phyloP scores from a whole-genome alignment of 441 rosid species.

The Corymbia citriodora region DNA sequence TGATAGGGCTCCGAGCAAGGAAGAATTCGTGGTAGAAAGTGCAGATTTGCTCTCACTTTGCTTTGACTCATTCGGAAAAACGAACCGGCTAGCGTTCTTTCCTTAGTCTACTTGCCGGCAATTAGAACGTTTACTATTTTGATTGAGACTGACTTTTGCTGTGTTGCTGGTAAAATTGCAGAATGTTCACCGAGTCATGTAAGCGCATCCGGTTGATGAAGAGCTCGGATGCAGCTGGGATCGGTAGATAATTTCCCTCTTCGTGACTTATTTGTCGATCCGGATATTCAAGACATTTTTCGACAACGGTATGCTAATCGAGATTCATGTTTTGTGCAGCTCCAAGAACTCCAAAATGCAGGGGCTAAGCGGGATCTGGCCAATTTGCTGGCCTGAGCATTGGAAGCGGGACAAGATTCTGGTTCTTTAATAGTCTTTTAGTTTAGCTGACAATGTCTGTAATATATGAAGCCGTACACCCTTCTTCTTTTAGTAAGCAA shows the following conservation, averaged over 20 bases:
- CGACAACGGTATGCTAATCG: not conserved
- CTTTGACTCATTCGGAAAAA: not conserved
- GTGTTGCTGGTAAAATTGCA: not conserved
- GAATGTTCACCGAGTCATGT: constrained; percentile 29
- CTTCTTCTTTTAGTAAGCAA: not conserved
- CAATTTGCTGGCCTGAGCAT: not conserved
- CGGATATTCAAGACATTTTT: too few relatives aligned
- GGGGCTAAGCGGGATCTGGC: not conserved
- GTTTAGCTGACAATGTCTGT: not conserved
- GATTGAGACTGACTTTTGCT: not conserved
- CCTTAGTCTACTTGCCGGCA: not conserved
- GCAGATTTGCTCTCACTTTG: not conserved
- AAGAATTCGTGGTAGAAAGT: not conserved
- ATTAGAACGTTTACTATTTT: not conserved
- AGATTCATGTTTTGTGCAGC: not conserved
- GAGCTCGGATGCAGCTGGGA: constrained; percentile 11
- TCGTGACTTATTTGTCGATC: not conserved
- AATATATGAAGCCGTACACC: not conserved
- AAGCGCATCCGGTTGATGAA: constrained; percentile 20
- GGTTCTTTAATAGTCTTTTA: not conserved
- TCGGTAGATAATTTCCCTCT: constrained; percentile 1
- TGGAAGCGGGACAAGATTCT: not conserved
- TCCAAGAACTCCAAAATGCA: not conserved
- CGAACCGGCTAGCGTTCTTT: not conserved
- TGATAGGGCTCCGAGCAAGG: not conserved